A percentile compares a stretch with the other conserved stretches of the same genome.
These are phyloP conservation scores for Phytophthora kernoviae DNA, from an alignment of 352 stramenopile species.

Conservation along the genomic window DNA sequence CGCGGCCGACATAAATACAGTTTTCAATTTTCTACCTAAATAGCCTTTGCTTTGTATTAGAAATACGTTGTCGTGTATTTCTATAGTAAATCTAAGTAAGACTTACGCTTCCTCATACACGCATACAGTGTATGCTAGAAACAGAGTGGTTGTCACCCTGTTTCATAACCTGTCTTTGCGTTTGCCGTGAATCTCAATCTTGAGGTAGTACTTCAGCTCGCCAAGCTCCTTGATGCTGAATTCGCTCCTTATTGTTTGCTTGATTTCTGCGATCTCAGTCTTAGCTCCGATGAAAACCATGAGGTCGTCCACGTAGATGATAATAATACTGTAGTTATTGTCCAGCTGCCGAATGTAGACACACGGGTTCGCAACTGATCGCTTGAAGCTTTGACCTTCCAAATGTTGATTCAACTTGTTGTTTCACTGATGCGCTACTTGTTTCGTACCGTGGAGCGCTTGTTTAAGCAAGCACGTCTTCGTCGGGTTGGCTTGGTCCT, in stretches of 20 bases:
- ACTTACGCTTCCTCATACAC: not conserved
- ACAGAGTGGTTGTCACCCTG: no score
- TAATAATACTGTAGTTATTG: slow-evolving; percentile 5
- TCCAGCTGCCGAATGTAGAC: slow-evolving; percentile 5
- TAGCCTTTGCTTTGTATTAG: no score
- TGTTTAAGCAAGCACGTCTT: slow-evolving; percentile 5
- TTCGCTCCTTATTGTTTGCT: not conserved
- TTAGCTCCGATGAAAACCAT: not conserved
- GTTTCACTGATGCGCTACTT: slow-evolving; percentile 10
- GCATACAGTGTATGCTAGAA: no score
- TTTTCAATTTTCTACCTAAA: no score
- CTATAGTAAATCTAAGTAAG: no score
- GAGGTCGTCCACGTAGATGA: slow-evolving; percentile 1
- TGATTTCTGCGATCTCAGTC: not conserved
- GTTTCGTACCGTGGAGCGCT: slow-evolving; percentile 6
- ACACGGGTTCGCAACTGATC: slow-evolving; percentile 1
- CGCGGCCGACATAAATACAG: no score
- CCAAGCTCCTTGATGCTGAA: not conserved
- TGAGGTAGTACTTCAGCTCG: not conserved
- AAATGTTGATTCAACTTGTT: slow-evolving; percentile 7
- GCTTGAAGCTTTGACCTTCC: slow-evolving; percentile 7
- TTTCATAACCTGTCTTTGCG: not conserved
- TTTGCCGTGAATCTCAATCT: not conserved
- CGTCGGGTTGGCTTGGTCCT: slow-evolving; percentile 1
- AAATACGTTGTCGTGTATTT: no score